Evolutionary conservation across 257 asterid genomes (phyloP).

Genomic region (Plantago elongata): DNA sequence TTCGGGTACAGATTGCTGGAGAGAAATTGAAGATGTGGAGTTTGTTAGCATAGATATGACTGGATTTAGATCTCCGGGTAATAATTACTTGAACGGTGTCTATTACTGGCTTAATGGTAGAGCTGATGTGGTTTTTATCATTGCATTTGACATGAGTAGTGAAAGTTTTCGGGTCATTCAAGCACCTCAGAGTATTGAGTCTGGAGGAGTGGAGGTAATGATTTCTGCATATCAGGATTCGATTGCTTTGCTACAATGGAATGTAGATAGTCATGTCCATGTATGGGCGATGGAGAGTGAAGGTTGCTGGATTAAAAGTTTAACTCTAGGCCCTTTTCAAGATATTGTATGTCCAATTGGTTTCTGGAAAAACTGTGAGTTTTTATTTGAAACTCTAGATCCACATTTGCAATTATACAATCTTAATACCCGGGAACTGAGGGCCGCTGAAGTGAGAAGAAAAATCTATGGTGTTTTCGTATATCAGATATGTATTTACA

Average conservation of each 20-base stretch:
- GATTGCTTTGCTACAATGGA: constrained; percentile 33
- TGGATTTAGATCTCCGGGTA: constrained; percentile 26
- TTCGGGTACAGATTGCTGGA: constrained; percentile 38
- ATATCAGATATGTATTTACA: constrained; percentile 32
- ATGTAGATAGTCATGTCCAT: constrained; percentile 25
- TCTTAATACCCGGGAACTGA: constrained; percentile 21
- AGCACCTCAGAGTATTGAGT: constrained; percentile 24
- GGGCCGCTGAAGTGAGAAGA: constrained; percentile 20
- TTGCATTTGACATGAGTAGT: constrained; percentile 33
- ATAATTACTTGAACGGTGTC: constrained; percentile 38
- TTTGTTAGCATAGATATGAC: constrained; percentile 22
- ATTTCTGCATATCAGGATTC: constrained; percentile 30
- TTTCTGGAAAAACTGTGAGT: constrained; percentile 34
- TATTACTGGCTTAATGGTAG: constrained; percentile 39
- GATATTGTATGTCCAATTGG: constrained; percentile 40
- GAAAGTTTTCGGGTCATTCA: constrained; percentile 31
- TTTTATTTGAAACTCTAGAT: constrained; percentile 29
- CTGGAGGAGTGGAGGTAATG: constrained; percentile 24
- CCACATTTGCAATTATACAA: constrained; percentile 20
- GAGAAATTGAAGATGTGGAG: constrained; percentile 28
- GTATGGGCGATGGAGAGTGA: constrained; percentile 39
- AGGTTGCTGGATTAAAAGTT: constrained; percentile 32
- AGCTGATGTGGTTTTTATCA: constrained; percentile 20
- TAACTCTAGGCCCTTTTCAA: constrained; percentile 29
- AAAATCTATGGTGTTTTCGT: constrained; percentile 22